Evolutionary conservation across 2,329 filamentous ascomycete genomes (phyloP), one percentile per base, ranked within the genome.

Genomic region (Trichoderma simmonsii): DNA sequence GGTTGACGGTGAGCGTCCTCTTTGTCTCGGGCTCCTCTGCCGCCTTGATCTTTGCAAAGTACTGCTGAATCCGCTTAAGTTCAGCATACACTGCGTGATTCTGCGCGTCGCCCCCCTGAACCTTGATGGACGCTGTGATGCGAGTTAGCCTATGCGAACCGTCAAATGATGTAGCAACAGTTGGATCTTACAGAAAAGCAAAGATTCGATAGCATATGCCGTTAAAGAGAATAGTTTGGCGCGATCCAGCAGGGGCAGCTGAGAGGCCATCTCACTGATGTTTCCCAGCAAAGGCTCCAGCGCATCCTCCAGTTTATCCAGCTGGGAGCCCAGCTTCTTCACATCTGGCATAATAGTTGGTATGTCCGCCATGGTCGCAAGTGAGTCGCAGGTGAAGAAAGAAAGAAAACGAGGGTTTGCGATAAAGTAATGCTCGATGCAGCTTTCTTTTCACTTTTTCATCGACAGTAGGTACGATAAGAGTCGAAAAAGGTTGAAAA

Each of bases 181-280:
- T 18, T 1, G 4, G 24, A 54, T 79, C 89, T 74, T 82, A 94
- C 93, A 92, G 82, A 97, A 98, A 8, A 99, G 84, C 11, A 97
- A 85, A 0, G 95, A 97, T 79, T 98, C 95, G 74, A 99, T 91
- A 0, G 95, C 89, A 81, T 98, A 99, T 21, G 94, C 92, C 66
- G 91, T 87, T 24, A 97, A 86, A n/a, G 96, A 91, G 79, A 97
- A 94, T 73, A 98, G 90, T 83, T 98, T 98, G 8, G 96, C 94
- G 83, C 94, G 95, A 85, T 98, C 95, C 73, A 99, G 87, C n/a
- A 98, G 86, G 2, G 95, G 95, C 32, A 98, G 86, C 79, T 94
- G 94, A 70, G 90, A 91, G 6, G 93, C 90, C 71, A 89, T 88
- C 54, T 91, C 89, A 65, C 89, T 85, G 57, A 98, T 83, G 64